phyloP scores from a whole-genome alignment of 306 rosid genomes.

The Betula pendula region DNA sequence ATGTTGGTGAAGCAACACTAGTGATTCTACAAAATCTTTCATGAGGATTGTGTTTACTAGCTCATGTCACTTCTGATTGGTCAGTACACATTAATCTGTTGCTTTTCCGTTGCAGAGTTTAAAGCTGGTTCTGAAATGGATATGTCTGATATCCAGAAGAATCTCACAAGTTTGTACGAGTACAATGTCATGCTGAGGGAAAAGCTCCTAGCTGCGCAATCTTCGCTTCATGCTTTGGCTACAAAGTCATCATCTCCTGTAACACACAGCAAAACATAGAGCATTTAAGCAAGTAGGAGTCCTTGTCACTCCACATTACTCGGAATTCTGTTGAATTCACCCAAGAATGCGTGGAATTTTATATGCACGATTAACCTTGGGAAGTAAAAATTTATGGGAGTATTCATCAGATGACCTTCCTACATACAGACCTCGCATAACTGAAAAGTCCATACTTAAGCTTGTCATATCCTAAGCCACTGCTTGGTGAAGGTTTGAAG shows the following conservation, averaged over 20 bases:
- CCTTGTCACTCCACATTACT: background rate
- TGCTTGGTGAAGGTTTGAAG: conserved; percentile 9
- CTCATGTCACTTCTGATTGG: background rate
- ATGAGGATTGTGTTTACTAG: background rate
- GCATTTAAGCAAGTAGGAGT: conserved; percentile 12
- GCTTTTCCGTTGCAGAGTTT: conserved; percentile 51
- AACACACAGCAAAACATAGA: conserved; percentile 29
- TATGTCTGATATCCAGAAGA: conserved; percentile 70
- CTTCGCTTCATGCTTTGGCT: conserved; percentile 53
- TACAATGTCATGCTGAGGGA: conserved; percentile 85
- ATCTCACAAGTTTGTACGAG: conserved; percentile 63
- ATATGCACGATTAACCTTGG: conserved; percentile 21
- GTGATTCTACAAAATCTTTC: background rate
- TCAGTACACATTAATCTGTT: conserved; percentile 9
- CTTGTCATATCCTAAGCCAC: conserved; percentile 21
- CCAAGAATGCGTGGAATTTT: conserved; percentile 19
- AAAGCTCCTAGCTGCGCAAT: conserved; percentile 58
- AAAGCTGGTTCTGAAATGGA: conserved; percentile 60
- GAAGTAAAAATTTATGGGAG: conserved; percentile 17
- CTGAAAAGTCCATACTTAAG: conserved; percentile 3
- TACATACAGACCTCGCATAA: conserved; percentile 14
- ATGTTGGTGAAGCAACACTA: background rate
- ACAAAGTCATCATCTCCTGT: conserved; percentile 39
- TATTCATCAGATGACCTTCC: conserved; percentile 20
- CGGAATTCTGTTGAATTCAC: conserved; percentile 22